phyloP scores from a whole-genome alignment of 192 early-diverging fungal species.

The Thamnidium elegans region DNA sequence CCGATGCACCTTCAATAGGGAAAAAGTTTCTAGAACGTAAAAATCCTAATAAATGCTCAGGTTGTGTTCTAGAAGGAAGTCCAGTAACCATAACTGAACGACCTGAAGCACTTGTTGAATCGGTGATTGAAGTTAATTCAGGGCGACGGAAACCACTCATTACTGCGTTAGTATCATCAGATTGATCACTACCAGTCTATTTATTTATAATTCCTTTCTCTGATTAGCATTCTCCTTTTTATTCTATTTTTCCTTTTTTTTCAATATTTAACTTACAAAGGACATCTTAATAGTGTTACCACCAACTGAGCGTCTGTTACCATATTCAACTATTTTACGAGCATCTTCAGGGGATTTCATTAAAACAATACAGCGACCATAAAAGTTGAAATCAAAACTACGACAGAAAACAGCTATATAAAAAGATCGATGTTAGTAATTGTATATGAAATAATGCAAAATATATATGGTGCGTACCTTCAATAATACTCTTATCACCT shows the following conservation, averaged over 20 bases:
- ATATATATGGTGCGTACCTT: slow-evolving; percentile 13
- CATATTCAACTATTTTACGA: slow-evolving; percentile 15
- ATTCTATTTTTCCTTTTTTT: neutral
- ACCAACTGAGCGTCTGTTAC: slow-evolving; percentile 20
- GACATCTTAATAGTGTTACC: slow-evolving; percentile 20
- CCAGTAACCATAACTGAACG: slow-evolving; percentile 28
- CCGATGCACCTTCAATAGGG: slow-evolving; percentile 28
- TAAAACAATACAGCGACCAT: slow-evolving; percentile 22
- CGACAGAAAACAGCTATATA: slow-evolving; percentile 28
- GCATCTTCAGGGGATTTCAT: slow-evolving; percentile 18
- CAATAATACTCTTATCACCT: slow-evolving; percentile 26
- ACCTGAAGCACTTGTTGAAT: slow-evolving; percentile 23
- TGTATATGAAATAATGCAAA: neutral
- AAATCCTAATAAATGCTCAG: slow-evolving; percentile 20
- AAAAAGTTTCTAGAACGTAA: slow-evolving; percentile 26
- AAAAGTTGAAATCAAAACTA: slow-evolving; percentile 23
- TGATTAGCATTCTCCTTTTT: neutral
- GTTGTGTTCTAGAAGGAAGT: slow-evolving; percentile 17
- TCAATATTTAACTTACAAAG: slow-evolving; percentile 17
- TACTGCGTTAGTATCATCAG: neutral
- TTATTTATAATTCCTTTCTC: neutral
- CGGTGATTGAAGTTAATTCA: slow-evolving; percentile 18
- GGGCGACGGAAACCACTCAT: slow-evolving; percentile 10
- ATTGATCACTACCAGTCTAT: slow-evolving; percentile 2
- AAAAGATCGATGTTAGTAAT: neutral